Percentiles rank a stretch among this genome's conserved stretches.
These are phyloP conservation scores for Leishmania guyanensis DNA, from an alignment of 208 protist species.

Conservation along the genomic window DNA sequence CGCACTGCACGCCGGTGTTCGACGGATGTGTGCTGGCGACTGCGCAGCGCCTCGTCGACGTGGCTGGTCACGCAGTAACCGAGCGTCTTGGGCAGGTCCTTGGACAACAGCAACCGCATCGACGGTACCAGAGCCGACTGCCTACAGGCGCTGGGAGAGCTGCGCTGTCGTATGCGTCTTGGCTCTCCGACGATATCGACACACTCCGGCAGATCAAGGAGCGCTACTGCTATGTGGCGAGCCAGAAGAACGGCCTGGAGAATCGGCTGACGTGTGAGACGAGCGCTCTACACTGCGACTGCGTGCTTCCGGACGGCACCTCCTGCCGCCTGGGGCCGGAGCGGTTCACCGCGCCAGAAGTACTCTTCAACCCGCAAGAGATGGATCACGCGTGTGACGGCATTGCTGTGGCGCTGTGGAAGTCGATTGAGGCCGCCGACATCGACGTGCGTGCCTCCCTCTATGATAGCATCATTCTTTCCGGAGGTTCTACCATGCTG, in stretches of 20 bases:
- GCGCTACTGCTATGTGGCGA: slow-evolving; percentile 86
- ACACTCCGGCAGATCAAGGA: slow-evolving; percentile 96
- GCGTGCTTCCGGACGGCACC: slow-evolving; percentile 93
- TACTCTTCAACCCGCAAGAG: slow-evolving; percentile 95
- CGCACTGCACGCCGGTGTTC: slow-evolving; percentile 98
- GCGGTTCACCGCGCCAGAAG: slow-evolving; percentile 93
- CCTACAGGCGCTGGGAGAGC: neutral
- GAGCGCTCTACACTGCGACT: slow-evolving; percentile 52
- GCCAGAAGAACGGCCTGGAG: slow-evolving; percentile 50
- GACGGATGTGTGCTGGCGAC: slow-evolving; percentile 90
- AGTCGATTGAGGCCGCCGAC: slow-evolving; percentile 90
- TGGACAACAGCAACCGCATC: slow-evolving; percentile 16
- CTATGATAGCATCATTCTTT: slow-evolving; percentile 98
- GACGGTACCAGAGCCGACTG: neutral
- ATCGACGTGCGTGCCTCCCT: slow-evolving; percentile 79
- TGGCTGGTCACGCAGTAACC: slow-evolving; percentile 98
- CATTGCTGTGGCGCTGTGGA: slow-evolving; percentile 92
- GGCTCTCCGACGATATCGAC: slow-evolving; percentile 92
- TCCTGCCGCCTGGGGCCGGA: slow-evolving; percentile 93
- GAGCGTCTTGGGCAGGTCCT: slow-evolving; percentile 95
- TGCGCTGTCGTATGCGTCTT: neutral
- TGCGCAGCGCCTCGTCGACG: slow-evolving; percentile 87
- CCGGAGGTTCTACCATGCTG: slow-evolving; percentile 97
- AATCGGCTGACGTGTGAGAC: slow-evolving; percentile 85
- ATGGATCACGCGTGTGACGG: slow-evolving; percentile 93